These are phyloP conservation scores for Suhomyces xylopsoci DNA, from an alignment of 805 yeast genomes.

Conservation along the genomic window DNA sequence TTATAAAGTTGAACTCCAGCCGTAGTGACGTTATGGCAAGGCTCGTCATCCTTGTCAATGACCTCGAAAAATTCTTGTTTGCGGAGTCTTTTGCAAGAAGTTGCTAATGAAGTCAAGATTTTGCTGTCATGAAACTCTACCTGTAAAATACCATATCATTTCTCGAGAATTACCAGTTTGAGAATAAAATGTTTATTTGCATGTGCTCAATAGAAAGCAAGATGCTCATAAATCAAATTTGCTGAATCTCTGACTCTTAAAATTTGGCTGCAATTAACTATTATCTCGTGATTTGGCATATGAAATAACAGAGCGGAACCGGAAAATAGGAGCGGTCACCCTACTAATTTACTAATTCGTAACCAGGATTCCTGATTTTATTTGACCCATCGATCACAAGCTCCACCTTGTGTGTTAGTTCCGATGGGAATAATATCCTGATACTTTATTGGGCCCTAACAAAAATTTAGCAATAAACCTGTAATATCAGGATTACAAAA, in stretches of 20 bases:
- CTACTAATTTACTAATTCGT: neutral
- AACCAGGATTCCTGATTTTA: neutral
- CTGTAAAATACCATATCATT: neutral
- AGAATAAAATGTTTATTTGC: no score
- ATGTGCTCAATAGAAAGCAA: neutral
- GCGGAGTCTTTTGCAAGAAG: no score
- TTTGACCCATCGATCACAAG: neutral
- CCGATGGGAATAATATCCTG: neutral
- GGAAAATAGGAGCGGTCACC: neutral
- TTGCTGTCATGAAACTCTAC: neutral
- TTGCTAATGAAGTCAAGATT: neutral
- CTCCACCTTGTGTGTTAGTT: neutral
- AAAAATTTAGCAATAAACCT: neutral
- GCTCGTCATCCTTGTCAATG: neutral
- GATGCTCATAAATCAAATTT: neutral
- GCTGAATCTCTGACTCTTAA: neutral
- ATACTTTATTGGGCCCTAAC: neutral
- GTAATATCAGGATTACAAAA: neutral
- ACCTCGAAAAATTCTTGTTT: neutral
- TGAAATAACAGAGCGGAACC: neutral
- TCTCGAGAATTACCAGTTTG: no score
- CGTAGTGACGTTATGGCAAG: neutral
- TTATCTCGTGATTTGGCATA: neutral
- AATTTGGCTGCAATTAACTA: neutral
- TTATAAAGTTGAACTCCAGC: neutral